phyloP scores from a whole-genome alignment of 257 asterid genomes.

The Petunia axillaris region DNA sequence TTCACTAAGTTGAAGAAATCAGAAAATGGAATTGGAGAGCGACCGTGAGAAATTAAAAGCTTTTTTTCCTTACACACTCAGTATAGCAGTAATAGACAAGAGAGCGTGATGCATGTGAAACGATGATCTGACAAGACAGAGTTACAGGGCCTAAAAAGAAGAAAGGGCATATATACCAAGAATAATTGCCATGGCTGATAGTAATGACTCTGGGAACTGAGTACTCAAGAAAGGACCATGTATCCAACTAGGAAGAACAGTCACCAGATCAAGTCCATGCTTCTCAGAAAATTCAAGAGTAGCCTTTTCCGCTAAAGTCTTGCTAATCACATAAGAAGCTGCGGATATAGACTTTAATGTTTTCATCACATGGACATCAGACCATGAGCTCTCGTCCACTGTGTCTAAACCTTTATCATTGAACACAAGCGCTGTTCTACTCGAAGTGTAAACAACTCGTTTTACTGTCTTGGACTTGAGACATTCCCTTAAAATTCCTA shows the following conservation, averaged over 20 bases:
- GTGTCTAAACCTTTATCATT: no score
- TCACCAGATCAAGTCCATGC: slow-evolving; percentile 25
- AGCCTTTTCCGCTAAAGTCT: slow-evolving; percentile 50
- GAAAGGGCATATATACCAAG: neutral
- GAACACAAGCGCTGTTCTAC: slow-evolving; percentile 38
- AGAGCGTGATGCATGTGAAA: no score
- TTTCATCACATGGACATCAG: no score
- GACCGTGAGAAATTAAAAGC: neutral
- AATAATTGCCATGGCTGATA: slow-evolving; percentile 22
- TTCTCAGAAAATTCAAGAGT: slow-evolving; percentile 48
- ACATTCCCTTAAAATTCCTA: slow-evolving; percentile 50
- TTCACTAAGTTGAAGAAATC: neutral
- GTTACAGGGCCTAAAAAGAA: neutral
- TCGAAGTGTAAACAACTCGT: slow-evolving; percentile 54
- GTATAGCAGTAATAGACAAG: no score
- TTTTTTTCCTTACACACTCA: neutral
- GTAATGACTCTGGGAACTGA: slow-evolving; percentile 37
- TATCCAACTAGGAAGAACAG: slow-evolving; percentile 45
- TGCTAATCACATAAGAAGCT: slow-evolving; percentile 48
- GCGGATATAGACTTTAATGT: neutral
- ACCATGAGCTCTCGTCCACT: no score
- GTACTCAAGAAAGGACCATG: slow-evolving; percentile 66
- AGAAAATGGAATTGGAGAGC: no score
- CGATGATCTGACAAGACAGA: neutral
- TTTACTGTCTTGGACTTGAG: slow-evolving; percentile 49